Evolutionary conservation across 2,329 filamentous ascomycete genomes (phyloP), one percentile per base, ranked within the genome.

Genomic region (Talaromyces sp.): DNA sequence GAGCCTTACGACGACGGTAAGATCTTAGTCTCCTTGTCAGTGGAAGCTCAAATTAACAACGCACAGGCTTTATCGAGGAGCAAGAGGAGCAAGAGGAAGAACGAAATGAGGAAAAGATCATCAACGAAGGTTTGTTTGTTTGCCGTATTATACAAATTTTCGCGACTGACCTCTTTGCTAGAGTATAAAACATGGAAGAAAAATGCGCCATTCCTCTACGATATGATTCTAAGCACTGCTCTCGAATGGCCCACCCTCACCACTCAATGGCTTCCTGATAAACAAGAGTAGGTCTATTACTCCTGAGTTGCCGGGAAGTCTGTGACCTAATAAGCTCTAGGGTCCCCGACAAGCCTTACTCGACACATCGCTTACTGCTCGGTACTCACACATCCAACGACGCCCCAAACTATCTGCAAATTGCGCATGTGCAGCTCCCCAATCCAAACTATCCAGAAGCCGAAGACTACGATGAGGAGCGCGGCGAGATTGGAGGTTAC

Each of bases 111-210:
- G 90, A 96, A 79, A 93, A 96, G 80, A 84, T 96, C 67, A 93
- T 98, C 80, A 98, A 98, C 72, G 95, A 99, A 83, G 91, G 90
- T 90, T 31, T 47, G 22, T 39, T 10, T 43, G 10, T 60, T 16
- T 16, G 19, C 8, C 3, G 22, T 33, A 16, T 1, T 11, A 33
- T n/a, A 31, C 14, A 43, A 19, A 16, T 8, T 33, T 47, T n/a
- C 16, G n/a, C 33, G 37, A 60, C 57, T 65, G 52, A 67, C 61
- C 31, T 27, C 11, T 50, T 10, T 49, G 41, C 47, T 72, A 93
- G 95, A 99, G 78, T 99, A 99, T 86, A 99, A 99, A 79, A 97
- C 94, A 70, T 99, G 95, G 95, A 99, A 99, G 85, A 99, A 99
- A 84, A 99, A 99, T 80, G 92, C 91, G 69, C 93, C 95, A 3